Evolutionary conservation across 2,329 filamentous ascomycete species (phyloP), one percentile per base, ranked within the genome.

Genomic region (Coleophoma crateriformis): DNA sequence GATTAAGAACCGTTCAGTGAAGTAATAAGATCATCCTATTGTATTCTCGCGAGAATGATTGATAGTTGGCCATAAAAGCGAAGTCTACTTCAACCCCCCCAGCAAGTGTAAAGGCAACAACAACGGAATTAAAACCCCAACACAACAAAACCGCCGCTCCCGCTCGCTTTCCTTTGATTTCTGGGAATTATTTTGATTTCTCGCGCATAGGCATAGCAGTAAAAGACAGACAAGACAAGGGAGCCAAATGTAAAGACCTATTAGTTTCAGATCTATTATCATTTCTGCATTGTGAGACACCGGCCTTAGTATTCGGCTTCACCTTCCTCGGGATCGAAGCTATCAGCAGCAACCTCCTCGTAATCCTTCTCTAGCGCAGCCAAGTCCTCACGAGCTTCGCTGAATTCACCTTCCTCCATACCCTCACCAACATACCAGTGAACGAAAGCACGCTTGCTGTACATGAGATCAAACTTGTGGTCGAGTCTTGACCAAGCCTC

Each of bases 371-470:
- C 81, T 45, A 85, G 66, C 33, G 81, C 82, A 45, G 82, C 82
- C 53, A 85, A 67, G 65, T 85, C 81, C 67, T 85, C 82, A 60
- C 82, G 74, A 37, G 82, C 81, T 64, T 85, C 82, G 32, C 73
- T 77, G 68, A 85, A 85, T 63, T 85, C 82, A 55, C 82, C 82
- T 64, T 85, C 81, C 67, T 85, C 82, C 82, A 85, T 85, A 66
- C 82, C 82, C 66, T 85, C 82, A 56, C 82, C 82, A 49, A 85
- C 82, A 59, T 85, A 85, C 82, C 82, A 85, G 65, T 85, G 82
- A n/a, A 85, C 82, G 62, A 85, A 85, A 12, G 82, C 82, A 54
- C 82, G 78, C 71, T 85, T 85, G 53, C 76, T 77, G 68, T 85
- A 85, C 82, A 85, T 85, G 54, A 85, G 76, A 61, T 85, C 82